Conservation (phyloP, 2,329 filamentous ascomycete genomes). For the Didymella arachidicola region DNA sequence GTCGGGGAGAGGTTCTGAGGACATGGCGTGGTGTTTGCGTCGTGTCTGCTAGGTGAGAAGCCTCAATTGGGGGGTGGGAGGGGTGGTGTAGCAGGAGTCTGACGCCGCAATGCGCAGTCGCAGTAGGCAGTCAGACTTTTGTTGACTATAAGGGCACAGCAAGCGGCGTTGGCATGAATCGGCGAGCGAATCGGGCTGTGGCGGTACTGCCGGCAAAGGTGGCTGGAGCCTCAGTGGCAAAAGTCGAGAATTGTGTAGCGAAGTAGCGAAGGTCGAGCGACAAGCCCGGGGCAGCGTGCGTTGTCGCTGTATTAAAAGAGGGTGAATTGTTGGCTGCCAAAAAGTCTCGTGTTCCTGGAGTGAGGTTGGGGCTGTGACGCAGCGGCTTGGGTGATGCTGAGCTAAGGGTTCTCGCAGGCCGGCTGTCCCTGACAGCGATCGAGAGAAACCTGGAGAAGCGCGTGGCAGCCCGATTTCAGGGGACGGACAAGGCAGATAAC, state of each 20-base stretch:
- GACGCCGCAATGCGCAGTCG: conserved; percentile 15
- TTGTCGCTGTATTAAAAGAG: conserved; percentile 12
- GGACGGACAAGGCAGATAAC: conserved; percentile 1
- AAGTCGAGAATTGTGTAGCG: conserved; percentile 7
- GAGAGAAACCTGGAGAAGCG: conserved; percentile 20
- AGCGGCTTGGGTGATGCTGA: conserved; percentile 18
- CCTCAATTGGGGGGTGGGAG: conserved; percentile 6
- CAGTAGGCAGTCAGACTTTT: conserved; percentile 15
- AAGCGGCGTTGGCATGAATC: conserved; percentile 23
- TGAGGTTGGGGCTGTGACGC: conserved; percentile 21
- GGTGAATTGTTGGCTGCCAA: conserved; percentile 5
- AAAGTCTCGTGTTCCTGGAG: conserved; percentile 16
- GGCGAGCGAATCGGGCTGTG: conserved; percentile 24
- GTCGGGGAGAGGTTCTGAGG: conserved; percentile 65
- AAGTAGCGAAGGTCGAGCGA: conserved; percentile 17
- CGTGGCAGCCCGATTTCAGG: conserved; percentile 17
- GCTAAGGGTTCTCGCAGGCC: conserved; percentile 15
- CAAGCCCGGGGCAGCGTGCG: background rate
- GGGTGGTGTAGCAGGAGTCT: conserved; percentile 2
- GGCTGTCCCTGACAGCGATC: conserved; percentile 19
- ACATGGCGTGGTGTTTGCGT: conserved; percentile 43
- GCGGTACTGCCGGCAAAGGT: conserved; percentile 34
- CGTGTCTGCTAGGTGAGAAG: background rate
- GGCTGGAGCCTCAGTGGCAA: conserved; percentile 24
- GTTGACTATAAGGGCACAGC: conserved; percentile 24